Base-by-base conservation (phyloP, 768 basidiomycete genomes). In the Suillus bovinus region DNA sequence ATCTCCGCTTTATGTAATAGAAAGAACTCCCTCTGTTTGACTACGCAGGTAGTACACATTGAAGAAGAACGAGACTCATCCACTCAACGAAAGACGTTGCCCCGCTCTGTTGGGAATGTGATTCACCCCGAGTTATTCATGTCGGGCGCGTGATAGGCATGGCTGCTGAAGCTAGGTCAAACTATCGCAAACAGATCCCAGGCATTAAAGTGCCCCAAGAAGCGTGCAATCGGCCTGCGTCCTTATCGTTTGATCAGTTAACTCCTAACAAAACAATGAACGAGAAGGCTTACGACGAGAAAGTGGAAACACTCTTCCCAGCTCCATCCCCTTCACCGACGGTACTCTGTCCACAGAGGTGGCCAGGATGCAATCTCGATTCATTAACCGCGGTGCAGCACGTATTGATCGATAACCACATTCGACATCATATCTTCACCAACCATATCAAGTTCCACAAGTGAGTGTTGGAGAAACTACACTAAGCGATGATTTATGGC, bases 121-220 rank as follows among this genome's bases (percentile, higher is more conserved):
- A 39, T 87, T 3, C 87, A 89, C 65, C 82, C 86, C 0, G 33
- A 33, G 50, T 86, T 55, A 87, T 89, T 44, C 83, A 86, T 68
- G 63, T 75, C 4, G 86, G 84, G 8, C 81, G 82, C 70, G 86
- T 84, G 5, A 67, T 78, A 3, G 87, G 9, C 33, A 33, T 33
- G 9, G 33, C 33, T 33, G 33, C 33, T 34, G 9, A 34, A 34
- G 1, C 33, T 34, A n/a, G n/a, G n/a, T n/a, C 10, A 34, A 34
- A 10, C 10, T 10, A 34, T 34, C n/a, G n/a, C n/a, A n/a, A n/a
- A n/a, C n/a, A 34, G 33, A 34, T 34, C 1, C 9, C 10, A 10
- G 9, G 33, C 33, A 34, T 34, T 31, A 31, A 10, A 34, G 33
- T 34, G 10, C 10, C 10, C 33, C 33, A 34, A 34, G 33, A 10